phyloP scores from a whole-genome alignment of 192 early-diverging fungal genomes.

The Entomortierella lignicola region DNA sequence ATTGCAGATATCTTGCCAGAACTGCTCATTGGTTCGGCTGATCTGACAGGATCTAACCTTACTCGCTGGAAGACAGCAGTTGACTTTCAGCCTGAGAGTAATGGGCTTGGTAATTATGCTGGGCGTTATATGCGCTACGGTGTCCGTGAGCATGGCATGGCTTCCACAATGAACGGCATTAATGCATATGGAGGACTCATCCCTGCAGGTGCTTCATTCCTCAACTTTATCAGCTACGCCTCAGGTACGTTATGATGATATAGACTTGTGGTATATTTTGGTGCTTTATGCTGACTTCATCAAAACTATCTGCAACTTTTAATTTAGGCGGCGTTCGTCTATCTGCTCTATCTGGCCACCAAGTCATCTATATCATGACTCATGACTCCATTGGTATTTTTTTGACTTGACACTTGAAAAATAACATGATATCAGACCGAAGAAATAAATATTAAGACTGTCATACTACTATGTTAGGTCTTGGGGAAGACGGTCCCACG shows the following conservation, averaged over 20 bases:
- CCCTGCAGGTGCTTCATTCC: slow-evolving; percentile 91
- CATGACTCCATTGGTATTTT: slow-evolving; percentile 94
- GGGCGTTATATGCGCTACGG: slow-evolving; percentile 95
- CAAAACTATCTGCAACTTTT: too few species aligned
- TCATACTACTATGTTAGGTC: too few species aligned
- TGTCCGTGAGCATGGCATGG: slow-evolving; percentile 99
- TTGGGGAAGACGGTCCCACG: slow-evolving; percentile 98
- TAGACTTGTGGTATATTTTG: too few species aligned
- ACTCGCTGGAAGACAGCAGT: slow-evolving; percentile 95
- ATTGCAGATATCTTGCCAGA: slow-evolving; percentile 85
- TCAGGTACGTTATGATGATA: slow-evolving; percentile 34
- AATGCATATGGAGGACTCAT: slow-evolving; percentile 87
- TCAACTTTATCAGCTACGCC: slow-evolving; percentile 88
- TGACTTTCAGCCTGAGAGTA: slow-evolving; percentile 88
- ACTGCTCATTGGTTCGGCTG: slow-evolving; percentile 94
- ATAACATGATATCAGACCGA: neutral
- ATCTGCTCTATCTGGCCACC: slow-evolving; percentile 87
- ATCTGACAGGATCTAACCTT: slow-evolving; percentile 96
- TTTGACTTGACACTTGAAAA: too few species aligned
- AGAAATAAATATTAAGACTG: too few species aligned
- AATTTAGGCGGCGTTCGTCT: slow-evolving; percentile 91
- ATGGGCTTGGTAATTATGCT: slow-evolving; percentile 80
- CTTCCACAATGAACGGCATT: slow-evolving; percentile 92
- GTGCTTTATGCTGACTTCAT: too few species aligned
- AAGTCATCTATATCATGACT: slow-evolving; percentile 97